Evolutionary conservation across 1,139 yeast genomes (phyloP).

Genomic region (Suhomyces chickasaworum): DNA sequence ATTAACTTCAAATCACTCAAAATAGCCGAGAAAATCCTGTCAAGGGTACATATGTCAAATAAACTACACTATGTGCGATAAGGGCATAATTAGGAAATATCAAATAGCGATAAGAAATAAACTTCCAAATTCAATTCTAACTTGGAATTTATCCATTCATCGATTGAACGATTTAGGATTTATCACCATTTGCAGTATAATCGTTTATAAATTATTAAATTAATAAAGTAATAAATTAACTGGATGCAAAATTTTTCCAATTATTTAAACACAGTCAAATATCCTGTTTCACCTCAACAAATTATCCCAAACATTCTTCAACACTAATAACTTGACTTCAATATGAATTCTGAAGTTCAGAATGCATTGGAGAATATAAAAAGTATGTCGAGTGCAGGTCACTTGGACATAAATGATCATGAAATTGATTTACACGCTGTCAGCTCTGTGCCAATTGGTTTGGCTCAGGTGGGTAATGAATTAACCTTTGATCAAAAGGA

Average conservation of each 20-base stretch:
- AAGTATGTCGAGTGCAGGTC: constrained; percentile 12
- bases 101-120: neutral
- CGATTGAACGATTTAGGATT: too few relatives aligned
- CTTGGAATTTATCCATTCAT: too few relatives aligned
- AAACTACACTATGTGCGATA: neutral
- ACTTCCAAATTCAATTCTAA: neutral
- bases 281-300: neutral
- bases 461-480: constrained; percentile 26
- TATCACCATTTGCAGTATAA: too few relatives aligned
- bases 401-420: constrained; percentile 12
- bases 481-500: constrained; percentile 27
- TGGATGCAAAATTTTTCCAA: neutral
- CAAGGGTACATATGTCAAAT: neutral
- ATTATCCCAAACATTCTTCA: neutral
- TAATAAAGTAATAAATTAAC: too few relatives aligned
- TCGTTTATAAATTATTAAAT: too few relatives aligned
- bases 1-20: neutral
- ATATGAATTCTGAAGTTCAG: constrained; percentile 2
- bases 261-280: neutral
- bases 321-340: neutral
- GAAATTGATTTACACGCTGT: constrained; percentile 18
- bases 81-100: neutral
- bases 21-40: neutral
- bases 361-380: constrained; percentile 6
- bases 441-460: constrained; percentile 24